A percentile compares a stretch with the other conserved stretches of the same genome.
phyloP scores from a whole-genome alignment of 2,329 filamentous ascomycete species.

The Penicillium paneum region DNA sequence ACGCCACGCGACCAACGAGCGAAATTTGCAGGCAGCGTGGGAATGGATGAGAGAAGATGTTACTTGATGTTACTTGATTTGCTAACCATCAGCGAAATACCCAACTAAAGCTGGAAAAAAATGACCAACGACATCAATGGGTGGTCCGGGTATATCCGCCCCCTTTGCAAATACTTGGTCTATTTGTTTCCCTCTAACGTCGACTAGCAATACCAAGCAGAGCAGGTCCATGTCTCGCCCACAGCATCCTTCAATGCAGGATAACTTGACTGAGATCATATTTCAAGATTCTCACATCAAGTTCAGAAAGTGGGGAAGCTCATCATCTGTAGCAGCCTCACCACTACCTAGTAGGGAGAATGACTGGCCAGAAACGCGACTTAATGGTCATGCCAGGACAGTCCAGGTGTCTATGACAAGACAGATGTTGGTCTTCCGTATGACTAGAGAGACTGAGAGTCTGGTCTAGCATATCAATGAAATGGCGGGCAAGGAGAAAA shows the following conservation, averaged over 20 bases:
- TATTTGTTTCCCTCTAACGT: slow-evolving; percentile 14
- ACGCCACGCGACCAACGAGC: slow-evolving; percentile 70
- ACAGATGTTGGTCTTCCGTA: not conserved
- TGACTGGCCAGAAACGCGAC: slow-evolving; percentile 68
- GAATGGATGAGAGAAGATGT: slow-evolving; percentile 63
- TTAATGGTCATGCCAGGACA: slow-evolving; percentile 31
- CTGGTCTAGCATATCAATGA: slow-evolving; percentile 11
- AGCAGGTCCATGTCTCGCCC: slow-evolving; percentile 85
- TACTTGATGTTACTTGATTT: slow-evolving; percentile 67
- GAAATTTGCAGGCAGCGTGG: slow-evolving; percentile 64
- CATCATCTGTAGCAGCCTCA: slow-evolving; percentile 76
- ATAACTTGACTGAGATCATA: slow-evolving; percentile 1
- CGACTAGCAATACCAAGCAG: slow-evolving; percentile 58
- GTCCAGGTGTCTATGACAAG: not conserved
- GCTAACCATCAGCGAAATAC: slow-evolving; percentile 66
- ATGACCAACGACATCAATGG: slow-evolving; percentile 83
- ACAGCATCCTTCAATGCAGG: slow-evolving; percentile 78
- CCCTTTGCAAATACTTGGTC: not conserved
- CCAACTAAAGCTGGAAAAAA: slow-evolving; percentile 75
- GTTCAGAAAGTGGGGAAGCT: slow-evolving; percentile 66
- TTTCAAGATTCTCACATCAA: slow-evolving; percentile 23
- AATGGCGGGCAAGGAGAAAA: slow-evolving; percentile 9
- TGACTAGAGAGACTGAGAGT: slow-evolving; percentile 5
- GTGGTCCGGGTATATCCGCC: slow-evolving; percentile 63
- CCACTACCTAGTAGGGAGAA: slow-evolving; percentile 75